Base-by-base conservation (phyloP, 805 yeast species). In the Metschnikowia cerradonensis region DNA sequence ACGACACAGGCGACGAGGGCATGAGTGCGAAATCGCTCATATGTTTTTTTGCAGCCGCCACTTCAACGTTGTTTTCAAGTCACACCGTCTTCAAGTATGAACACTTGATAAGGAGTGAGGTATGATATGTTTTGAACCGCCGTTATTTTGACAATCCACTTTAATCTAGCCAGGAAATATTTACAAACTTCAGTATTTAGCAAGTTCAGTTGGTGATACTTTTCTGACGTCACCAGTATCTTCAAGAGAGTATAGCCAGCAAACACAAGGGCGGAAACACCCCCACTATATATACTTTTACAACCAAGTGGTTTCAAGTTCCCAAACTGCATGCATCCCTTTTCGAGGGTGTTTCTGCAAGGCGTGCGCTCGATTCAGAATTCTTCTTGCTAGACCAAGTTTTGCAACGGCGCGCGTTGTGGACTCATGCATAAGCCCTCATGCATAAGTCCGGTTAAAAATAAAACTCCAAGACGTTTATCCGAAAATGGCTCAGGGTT, bases 1-100 rank as follows among this genome's bases (percentile, higher is more conserved):
- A 33, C 19, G 6, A 19, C 8, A 42, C 30, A 10, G 45, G 45
- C n/a, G 45, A 42, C 38, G 45, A 33, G 7, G 45, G 45, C 36
- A 42, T 32, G 17, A 8, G 11, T 20, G 38, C 45, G 38, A 42
- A 19, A 14, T 22, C 38, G 14, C 10, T 19, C 30, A 32, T 33
- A 17, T 36, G 3, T 17, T 17, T 37, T 42, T 33, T 42, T 33
- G 45, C 45, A 42, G 37, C 45, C 45, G 31, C 32, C 19, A 20
- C 41, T 20, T 6, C 30, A 14, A 39, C 13, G 30, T 26, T 8
- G 30, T 26, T 8, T 26, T 26, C 30, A 8, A 8, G 30, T 26
- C 11, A 40, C 34, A 22, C 31, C 17, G 19, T 39, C 30, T 22
- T 22, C 31, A 22, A 11, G 23, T 19, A 37, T 37, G 22, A 15